Base-by-base conservation (phyloP, 306 rosid genomes). In the Bauhinia variegata region DNA sequence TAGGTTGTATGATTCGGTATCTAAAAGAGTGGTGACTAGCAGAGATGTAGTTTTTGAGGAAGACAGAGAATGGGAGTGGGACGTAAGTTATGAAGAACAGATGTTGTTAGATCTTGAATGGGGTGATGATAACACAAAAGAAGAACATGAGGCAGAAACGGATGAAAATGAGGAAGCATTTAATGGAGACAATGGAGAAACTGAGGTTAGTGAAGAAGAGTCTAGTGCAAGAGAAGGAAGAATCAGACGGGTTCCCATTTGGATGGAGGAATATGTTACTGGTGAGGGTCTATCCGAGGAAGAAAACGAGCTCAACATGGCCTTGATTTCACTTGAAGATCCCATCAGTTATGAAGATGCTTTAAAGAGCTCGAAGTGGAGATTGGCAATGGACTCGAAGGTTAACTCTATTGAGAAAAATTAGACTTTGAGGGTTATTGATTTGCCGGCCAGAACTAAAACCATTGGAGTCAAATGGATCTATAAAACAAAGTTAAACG, bases 61-160 rank as follows among this genome's bases (percentile, higher is more conserved):
- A 17, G 62, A 51, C 10, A 71, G 36, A 0, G 14, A 30, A 4
- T 60, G 62, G 38, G 37, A 60, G 36, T 60, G 54, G 28, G 28
- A 23, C 2, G 28, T 2, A 23, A 23, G 28, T 23, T 23, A 23
- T 2, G 2, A 23, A 23, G 68, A 49, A 51, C 7, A 42, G 39
- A 12, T 48, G 62, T 46, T 28, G 14, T 30, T 58, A 17, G 69
- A 71, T 9, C 39, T 60, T 19, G 69, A 71, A 49, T 71, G 33
- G 68, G 43, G n/a, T n/a, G n/a, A n/a, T n/a, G n/a, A n/a, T n/a
- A n/a, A n/a, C n/a, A n/a, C n/a, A n/a, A n/a, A n/a, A n/a, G n/a
- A n/a, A n/a, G n/a, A n/a, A n/a, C n/a, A n/a, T n/a, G n/a, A n/a
- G n/a, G n/a, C n/a, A n/a, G n/a, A n/a, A n/a, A n/a, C n/a, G n/a